These are phyloP conservation scores for Glycine soja DNA, from an alignment of 306 rosid species.

Conservation along the genomic window DNA sequence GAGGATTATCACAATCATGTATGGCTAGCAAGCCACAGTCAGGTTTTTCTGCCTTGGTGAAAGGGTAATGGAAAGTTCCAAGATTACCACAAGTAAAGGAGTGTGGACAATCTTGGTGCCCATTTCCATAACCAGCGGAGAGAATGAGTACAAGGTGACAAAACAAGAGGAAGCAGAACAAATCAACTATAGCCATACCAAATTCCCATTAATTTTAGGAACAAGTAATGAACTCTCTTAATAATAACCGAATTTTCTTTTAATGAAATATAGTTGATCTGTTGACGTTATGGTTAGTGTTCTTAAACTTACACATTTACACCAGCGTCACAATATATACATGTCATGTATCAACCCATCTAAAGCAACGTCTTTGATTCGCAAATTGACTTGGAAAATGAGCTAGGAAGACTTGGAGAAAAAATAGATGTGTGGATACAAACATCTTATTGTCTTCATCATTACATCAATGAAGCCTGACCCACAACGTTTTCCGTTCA, in stretches of 20 bases:
- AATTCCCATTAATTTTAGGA: slow-evolving; percentile 5
- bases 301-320: not conserved
- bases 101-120: slow-evolving; percentile 13
- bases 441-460: not conserved
- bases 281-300: not conserved
- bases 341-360: not conserved
- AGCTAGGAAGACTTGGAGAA: slow-evolving; percentile 8
- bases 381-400: slow-evolving; percentile 39
- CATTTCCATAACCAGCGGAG: slow-evolving; percentile 10
- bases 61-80: slow-evolving; percentile 45
- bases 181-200: slow-evolving; percentile 31
- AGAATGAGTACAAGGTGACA: slow-evolving; percentile 11
- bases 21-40: slow-evolving; percentile 45
- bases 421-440: not conserved
- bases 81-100: slow-evolving; percentile 37
- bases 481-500: no score
- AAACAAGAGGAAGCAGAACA: slow-evolving; percentile 23
- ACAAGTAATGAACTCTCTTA: not conserved
- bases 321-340: slow-evolving; percentile 7
- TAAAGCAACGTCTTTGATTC: slow-evolving; percentile 4
- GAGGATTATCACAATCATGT: slow-evolving; percentile 5
- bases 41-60: slow-evolving; percentile 43
- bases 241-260: not conserved
- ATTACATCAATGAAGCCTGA: not conserved
- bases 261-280: no score